Evolutionary conservation across 352 stramenopile species (phyloP), one percentile per base, ranked within the genome.

Genomic region (Phytophthora melonis): DNA sequence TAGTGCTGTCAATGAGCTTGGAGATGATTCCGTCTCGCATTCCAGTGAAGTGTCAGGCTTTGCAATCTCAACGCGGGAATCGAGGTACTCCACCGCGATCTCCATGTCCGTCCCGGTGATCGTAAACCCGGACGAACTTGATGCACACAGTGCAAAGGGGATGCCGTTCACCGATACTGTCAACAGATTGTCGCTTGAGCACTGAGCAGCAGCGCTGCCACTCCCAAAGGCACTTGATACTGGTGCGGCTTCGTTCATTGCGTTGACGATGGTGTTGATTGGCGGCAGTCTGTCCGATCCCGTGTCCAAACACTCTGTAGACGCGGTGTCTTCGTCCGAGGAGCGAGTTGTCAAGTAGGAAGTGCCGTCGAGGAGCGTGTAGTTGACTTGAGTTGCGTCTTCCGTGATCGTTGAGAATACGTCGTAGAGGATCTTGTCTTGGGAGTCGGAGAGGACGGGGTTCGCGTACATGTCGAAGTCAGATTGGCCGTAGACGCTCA

Each of bases 391-490:
- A 2, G 43, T 68, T 21, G 53, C 39, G 18, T 72, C 70, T 39
- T 75, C 63, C 10, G 21, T 55, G 36, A 77, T 68, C 2, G 64
- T 61, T 8, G 67, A 32, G 50, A 78, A 70, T 5, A 58, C 64
- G 47, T 82, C 68, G 53, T 76, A 86, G 30, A 77, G 47, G 21
- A 83, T 66, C 34, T 55, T 68, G 16, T 43, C 52, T 7, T 41
- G n/a, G 19, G 62, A 41, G 3, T 58, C 32, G 0, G 61, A 70
- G 47, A 77, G 45, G 7, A 74, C 19, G 0, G 70, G 79, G 21
- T 65, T 79, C 10, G 64, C 74, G 45, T 79, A 66, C 23, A 84
- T 66, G 10, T 78, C 60, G 43, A 82, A 75, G 13, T 79, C 19
- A 3, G 76, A 69, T 10, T 72, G 11, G 3, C 77, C 77, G 18